Evolutionary conservation across 164 flowering plant genomes (phyloP), one percentile per base, ranked within the genome.

Genomic region (Kingdonia uniflora): DNA sequence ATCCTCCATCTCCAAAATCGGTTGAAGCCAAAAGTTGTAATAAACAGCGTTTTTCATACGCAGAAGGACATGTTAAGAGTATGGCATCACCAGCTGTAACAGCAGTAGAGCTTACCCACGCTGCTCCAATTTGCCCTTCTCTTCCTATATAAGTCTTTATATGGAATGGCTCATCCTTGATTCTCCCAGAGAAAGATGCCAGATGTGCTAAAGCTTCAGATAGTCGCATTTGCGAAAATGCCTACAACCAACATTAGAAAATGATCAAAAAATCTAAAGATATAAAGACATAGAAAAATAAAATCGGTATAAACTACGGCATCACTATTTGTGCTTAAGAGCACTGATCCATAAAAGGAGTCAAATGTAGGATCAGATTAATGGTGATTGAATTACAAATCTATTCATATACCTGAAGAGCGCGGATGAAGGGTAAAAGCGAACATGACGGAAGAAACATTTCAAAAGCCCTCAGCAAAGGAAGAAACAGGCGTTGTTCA

Each of bases 1-100:
- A 70, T 58, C 99, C 97, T 33, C 95, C 92, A 74, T 89, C 99
- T 49, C 96, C 96, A 80, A 89, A 94, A 70, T 94, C 97, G 61
- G 95, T 79, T 37, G 81, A 74, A 70, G 97, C 74, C 66, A 94
- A 86, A 49, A 94, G 97, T 74, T 87, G 80, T 29, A 94, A 71
- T 33, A 94, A 71, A 68, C 96, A 83, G 66, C 92, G 74, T 66
- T 73, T 86, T 53, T 94, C 99, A 79, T 94, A 94, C 19, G 99
- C 92, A 37, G 99, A 94, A 14, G 95, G 99, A 59, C 95, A 84
- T 15, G 75, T 79, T 39, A 82, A 75, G 52, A 89, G 87, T 62
- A 87, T 67, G 17, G 97, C 87, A 63, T 94, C 83, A 22, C 97
- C 95, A 72, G 99, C 95, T 73, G 73, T 81, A 29, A 77, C 76